phyloP scores from a whole-genome alignment of 495 filamentous ascomycete species.

The Xylaria curta region DNA sequence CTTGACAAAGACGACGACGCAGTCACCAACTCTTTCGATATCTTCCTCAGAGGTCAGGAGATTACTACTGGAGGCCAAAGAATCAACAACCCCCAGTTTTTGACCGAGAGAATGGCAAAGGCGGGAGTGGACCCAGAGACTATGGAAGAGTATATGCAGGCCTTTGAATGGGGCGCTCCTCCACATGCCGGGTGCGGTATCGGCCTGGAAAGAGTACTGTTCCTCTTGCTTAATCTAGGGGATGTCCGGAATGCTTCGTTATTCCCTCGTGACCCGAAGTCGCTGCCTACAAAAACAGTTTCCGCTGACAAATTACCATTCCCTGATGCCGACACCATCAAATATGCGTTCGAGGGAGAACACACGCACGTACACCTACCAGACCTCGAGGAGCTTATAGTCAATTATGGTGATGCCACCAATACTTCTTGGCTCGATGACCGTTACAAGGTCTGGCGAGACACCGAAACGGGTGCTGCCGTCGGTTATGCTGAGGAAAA shows the following conservation, averaged over 20 bases:
- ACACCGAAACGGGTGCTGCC: constrained; percentile 76
- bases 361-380: constrained; percentile 64
- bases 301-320: constrained; percentile 65
- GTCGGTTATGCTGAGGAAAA: constrained; percentile 76
- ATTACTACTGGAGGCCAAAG: constrained; percentile 91
- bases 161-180: constrained; percentile 86
- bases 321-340: constrained; percentile 77
- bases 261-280: constrained; percentile 85
- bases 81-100: constrained; percentile 78
- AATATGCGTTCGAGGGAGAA: constrained; percentile 54
- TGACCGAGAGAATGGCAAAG: constrained; percentile 78
- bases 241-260: constrained; percentile 88
- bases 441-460: constrained; percentile 81
- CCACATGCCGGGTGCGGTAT: constrained; percentile 92
- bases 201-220: constrained; percentile 84
- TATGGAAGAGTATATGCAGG: constrained; percentile 89
- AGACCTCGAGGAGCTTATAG: constrained; percentile 78
- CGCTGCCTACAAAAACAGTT: constrained; percentile 63
- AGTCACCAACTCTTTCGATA: constrained; percentile 91
- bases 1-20: constrained; percentile 75
- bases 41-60: constrained; percentile 93
- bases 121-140: constrained; percentile 73
- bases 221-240: constrained; percentile 81
- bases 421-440: constrained; percentile 89
- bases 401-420: constrained; percentile 88